A percentile compares a stretch with the other conserved stretches of the same genome.
Conservation (phyloP, 2,329 filamentous ascomycete genomes). For the Fusarium sp. region DNA sequence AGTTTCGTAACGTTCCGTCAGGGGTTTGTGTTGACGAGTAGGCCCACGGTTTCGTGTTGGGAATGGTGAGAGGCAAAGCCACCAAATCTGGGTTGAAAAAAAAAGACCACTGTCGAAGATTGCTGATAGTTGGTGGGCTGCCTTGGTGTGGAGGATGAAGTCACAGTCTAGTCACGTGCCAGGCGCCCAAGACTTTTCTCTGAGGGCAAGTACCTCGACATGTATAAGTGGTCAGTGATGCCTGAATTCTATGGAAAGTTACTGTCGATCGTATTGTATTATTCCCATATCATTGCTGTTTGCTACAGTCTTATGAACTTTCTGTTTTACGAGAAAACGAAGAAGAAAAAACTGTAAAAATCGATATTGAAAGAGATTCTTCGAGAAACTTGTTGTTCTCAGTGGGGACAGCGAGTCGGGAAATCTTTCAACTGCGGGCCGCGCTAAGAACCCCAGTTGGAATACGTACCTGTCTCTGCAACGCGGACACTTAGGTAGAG, state of each 20-base stretch:
- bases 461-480: constrained; percentile 41
- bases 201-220: constrained; percentile 2
- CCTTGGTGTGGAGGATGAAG: constrained; percentile 48
- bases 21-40: constrained; percentile 3
- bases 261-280: background rate
- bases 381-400: background rate
- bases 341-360: background rate
- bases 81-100: constrained; percentile 27
- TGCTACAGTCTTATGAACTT: too few species aligned
- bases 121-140: constrained; percentile 48
- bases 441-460: constrained; percentile 18
- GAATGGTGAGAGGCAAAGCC: constrained; percentile 30
- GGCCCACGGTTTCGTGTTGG: constrained; percentile 23
- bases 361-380: background rate
- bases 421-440: constrained; percentile 25
- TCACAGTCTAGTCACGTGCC: constrained; percentile 47
- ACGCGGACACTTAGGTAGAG: constrained; percentile 24
- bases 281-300: background rate
- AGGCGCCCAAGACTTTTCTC: constrained; percentile 36
- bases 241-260: background rate
- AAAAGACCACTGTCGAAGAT: constrained; percentile 44
- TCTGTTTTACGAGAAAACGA: too few species aligned
- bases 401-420: constrained; percentile 19
- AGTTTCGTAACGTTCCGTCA: constrained; percentile 10
- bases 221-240: background rate